Evolutionary conservation across 371 early-diverging fungal genomes (phyloP).

Genomic region (Polyrhizophydium stewartii): DNA sequence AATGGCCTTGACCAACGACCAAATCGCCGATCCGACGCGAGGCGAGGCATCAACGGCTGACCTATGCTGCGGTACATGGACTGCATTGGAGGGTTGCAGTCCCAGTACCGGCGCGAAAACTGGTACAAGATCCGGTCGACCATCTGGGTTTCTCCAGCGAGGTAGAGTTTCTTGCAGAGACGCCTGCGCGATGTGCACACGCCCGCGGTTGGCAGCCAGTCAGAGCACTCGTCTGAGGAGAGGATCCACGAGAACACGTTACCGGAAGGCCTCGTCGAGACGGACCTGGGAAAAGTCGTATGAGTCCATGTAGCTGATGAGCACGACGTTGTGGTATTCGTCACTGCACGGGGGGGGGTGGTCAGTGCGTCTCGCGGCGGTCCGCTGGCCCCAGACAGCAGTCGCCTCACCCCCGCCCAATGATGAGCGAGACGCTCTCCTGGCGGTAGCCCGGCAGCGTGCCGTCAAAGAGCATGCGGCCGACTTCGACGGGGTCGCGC

Average conservation of each 20-base stretch:
- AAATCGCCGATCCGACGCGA: no score
- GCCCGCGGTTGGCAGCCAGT: neutral
- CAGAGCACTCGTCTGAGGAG: neutral
- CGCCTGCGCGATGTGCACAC: slow-evolving; percentile 13
- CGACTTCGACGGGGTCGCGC: slow-evolving; percentile 18
- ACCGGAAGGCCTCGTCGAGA: slow-evolving; percentile 79
- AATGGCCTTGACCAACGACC: no score
- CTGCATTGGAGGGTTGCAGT: slow-evolving; percentile 65
- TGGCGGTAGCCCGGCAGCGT: slow-evolving; percentile 10
- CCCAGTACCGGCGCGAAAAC: slow-evolving; percentile 76
- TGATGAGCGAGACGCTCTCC: slow-evolving; percentile 14
- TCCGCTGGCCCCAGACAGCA: no score
- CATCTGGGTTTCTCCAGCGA: slow-evolving; percentile 89
- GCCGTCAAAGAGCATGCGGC: slow-evolving; percentile 14
- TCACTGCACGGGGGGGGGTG: slow-evolving; percentile 32
- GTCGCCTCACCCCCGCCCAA: slow-evolving; percentile 22
- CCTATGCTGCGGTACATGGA: slow-evolving; percentile 32
- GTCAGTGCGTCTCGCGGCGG: no score
- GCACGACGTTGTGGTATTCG: slow-evolving; percentile 48
- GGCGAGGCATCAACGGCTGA: no score
- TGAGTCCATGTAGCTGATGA: slow-evolving; percentile 65
- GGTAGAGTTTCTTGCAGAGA: slow-evolving; percentile 69
- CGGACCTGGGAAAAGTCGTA: slow-evolving; percentile 67
- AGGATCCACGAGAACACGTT: slow-evolving; percentile 2
- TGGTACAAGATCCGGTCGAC: slow-evolving; percentile 82